Conservation (phyloP, 305 asterid genomes). For the Striga hermonthica region DNA sequence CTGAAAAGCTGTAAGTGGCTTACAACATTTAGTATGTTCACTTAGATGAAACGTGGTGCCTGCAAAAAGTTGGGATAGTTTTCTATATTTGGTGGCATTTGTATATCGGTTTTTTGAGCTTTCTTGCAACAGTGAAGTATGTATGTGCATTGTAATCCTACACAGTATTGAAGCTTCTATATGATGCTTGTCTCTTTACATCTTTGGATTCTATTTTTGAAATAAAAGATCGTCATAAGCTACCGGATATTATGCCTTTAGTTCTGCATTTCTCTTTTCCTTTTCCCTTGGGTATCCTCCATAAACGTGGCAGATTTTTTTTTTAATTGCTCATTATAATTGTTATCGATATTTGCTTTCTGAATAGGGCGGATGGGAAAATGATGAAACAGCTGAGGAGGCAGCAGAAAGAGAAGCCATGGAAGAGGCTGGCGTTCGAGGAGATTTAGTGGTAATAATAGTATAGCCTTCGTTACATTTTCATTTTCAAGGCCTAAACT, state of each 20-base stretch:
- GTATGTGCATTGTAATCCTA: background rate
- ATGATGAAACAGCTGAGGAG: slow-evolving; percentile 88
- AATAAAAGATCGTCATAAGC: slow-evolving; percentile 15
- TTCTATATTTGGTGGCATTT: background rate
- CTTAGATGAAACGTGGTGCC: slow-evolving; percentile 10
- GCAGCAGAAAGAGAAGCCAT: slow-evolving; percentile 89
- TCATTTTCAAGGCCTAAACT: background rate
- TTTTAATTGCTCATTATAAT: background rate
- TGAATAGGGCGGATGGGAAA: slow-evolving; percentile 93
- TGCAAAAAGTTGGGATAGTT: background rate
- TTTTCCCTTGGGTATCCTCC: background rate
- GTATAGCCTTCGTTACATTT: background rate
- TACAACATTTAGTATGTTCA: slow-evolving; percentile 1
- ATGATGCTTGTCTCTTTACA: background rate
- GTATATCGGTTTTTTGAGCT: background rate
- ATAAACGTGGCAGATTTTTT: background rate
- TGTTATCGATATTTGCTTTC: slow-evolving; percentile 13
- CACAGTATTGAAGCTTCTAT: background rate
- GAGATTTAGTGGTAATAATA: slow-evolving; percentile 64
- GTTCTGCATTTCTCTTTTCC: background rate
- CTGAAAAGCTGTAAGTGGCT: too few relatives aligned
- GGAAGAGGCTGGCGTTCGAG: slow-evolving; percentile 98
- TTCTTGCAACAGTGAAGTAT: slow-evolving; percentile 6
- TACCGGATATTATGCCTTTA: background rate
- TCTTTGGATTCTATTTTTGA: slow-evolving; percentile 3